phyloP scores from a whole-genome alignment of 1,284 basidiomycete species.

The Leccinum subrobustum region DNA sequence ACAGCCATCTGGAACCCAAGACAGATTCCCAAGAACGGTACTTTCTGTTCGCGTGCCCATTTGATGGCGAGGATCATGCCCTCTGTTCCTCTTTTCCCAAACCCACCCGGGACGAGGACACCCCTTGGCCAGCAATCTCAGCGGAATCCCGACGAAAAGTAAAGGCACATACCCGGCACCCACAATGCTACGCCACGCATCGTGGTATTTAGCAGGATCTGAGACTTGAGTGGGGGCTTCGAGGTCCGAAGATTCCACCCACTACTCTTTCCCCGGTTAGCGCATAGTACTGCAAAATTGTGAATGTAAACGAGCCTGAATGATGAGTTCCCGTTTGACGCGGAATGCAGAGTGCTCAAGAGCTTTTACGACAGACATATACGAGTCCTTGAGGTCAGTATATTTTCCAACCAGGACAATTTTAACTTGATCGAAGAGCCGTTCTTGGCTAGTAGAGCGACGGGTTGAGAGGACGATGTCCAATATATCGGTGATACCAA shows the following conservation, averaged over 20 bases:
- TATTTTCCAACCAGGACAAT: constrained; percentile 98
- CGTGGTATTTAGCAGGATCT: constrained; percentile 90
- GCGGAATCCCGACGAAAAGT: background rate
- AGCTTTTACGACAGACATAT: constrained; percentile 98
- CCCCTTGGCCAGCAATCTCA: constrained; percentile 52
- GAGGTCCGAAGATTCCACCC: constrained; percentile 96
- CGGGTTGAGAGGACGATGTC: constrained; percentile 2
- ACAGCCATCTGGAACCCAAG: constrained; percentile 98
- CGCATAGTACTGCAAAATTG: background rate
- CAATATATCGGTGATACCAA: background rate
- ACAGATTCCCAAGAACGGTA: constrained; percentile 97
- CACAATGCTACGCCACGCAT: constrained; percentile 93
- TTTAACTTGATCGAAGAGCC: constrained; percentile 87
- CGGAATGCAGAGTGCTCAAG: constrained; percentile 96
- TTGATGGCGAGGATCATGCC: constrained; percentile 98
- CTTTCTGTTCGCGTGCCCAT: constrained; percentile 93
- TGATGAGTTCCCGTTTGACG: constrained; percentile 79
- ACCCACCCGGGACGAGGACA: constrained; percentile 95
- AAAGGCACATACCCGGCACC: constrained; percentile 67
- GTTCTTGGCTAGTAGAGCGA: constrained; percentile 67
- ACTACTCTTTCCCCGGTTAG: constrained; percentile 47
- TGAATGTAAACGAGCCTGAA: constrained; percentile 56
- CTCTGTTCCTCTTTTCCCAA: constrained; percentile 91
- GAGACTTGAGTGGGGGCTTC: constrained; percentile 78
- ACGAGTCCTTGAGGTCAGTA: constrained; percentile 95